Conservation (phyloP, 2,329 filamentous ascomycete genomes). For the Colletotrichum ledebouriae region DNA sequence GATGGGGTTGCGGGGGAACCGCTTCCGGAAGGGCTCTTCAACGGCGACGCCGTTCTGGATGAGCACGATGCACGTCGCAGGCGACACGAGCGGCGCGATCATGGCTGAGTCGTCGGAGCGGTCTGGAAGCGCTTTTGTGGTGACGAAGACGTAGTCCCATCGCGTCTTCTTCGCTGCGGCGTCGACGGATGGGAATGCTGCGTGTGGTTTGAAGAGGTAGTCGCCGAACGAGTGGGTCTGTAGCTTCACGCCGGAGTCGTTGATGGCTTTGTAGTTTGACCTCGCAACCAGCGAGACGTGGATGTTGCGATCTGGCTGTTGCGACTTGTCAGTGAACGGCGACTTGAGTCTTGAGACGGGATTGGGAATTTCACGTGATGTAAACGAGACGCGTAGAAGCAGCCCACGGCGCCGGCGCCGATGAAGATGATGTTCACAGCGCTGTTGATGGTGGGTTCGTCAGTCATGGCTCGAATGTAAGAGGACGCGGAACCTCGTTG, state of each 20-base stretch:
- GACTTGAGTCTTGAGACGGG: background rate
- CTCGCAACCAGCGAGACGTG: conserved; percentile 79
- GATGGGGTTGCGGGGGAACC: conserved; percentile 72
- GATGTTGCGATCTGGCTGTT: conserved; percentile 63
- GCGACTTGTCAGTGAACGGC: conserved; percentile 4
- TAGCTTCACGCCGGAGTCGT: conserved; percentile 71
- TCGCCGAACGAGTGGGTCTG: conserved; percentile 76
- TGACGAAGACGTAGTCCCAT: conserved; percentile 76
- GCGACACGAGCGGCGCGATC: conserved; percentile 70
- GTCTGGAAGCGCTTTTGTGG: conserved; percentile 79
- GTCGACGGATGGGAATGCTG: conserved; percentile 72
- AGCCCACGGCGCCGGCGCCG: conserved; percentile 79
- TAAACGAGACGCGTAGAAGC: conserved; percentile 78
- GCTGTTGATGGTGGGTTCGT: conserved; percentile 46
- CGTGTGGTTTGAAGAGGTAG: conserved; percentile 73
- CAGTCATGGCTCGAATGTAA: background rate
- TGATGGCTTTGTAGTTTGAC: conserved; percentile 78
- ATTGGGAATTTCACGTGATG: conserved; percentile 62
- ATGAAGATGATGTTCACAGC: conserved; percentile 74
- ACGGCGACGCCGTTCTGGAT: conserved; percentile 81
- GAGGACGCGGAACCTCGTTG: background rate
- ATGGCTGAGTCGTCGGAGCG: conserved; percentile 71
- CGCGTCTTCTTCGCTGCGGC: conserved; percentile 58
- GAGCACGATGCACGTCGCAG: conserved; percentile 71
- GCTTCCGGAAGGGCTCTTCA: conserved; percentile 72